Base-by-base conservation (phyloP, 305 asterid species). In the Salvia sclarea region DNA sequence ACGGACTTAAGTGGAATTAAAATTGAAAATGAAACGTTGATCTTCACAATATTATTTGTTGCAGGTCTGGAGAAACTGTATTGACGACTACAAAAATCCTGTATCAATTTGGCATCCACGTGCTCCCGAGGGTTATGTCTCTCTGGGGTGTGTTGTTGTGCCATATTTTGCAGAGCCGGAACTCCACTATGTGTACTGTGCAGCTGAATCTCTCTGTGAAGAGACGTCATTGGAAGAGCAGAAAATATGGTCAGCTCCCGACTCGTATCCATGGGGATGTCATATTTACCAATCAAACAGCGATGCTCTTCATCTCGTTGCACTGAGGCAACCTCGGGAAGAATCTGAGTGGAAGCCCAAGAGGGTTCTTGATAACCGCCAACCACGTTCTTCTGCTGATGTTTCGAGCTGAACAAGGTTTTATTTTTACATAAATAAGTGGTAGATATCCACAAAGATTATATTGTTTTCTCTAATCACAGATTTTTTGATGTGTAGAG, bases 101-200 rank as follows among this genome's bases (percentile, higher is more conserved):
- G 90, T 95, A 54, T 88, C 99, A 30, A 88, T 95, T 45, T 95
- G 99, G 99, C 93, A 76, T 45, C 97, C 99, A 31, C 96, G 97
- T 61, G 88, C 99, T 5, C 98, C 99, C 0, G 89, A 85, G 72
- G 99, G 99, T 52, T 95, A 82, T 11, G 87, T 86, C 44, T 83
- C 97, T 35, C 92, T 79, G 0, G 99, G 99, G 16, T 95, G 91
- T 66, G 84, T 95, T 43, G 97, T 85, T 8, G 88, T 88, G 3
- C 79, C 89, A 20, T 38, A 73, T 60, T 91, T 80, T 68, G 70
- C 71, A 8, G 99, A 95, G 79, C 99, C 99, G 22, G 96, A 89
- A 64, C 79, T 81, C 45, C 44, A 81, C 50, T 64, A 75, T 20
- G 90, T 80, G 41, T 86, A 91, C 78, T 91, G 99, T 37, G 75